Conservation (phyloP, 2,329 filamentous ascomycete genomes). For the Xylaria sp. region DNA sequence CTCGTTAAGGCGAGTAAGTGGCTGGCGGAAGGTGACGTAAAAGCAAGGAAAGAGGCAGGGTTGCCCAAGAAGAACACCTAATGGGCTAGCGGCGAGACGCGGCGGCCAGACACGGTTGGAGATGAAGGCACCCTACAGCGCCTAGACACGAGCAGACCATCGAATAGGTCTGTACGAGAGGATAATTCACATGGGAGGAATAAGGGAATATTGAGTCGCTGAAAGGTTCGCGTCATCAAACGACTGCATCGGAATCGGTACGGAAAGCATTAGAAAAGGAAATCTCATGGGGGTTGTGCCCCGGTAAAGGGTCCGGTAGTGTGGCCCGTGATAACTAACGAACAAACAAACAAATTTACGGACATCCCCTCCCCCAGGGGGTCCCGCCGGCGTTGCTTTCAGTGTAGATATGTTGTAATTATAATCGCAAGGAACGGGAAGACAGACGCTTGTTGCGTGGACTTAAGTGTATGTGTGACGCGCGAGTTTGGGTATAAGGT, state of each 20-base stretch:
- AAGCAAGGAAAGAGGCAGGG: slow-evolving; percentile 60
- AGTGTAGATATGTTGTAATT: too few species aligned
- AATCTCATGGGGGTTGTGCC: slow-evolving; percentile 1
- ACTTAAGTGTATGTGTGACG: too few species aligned
- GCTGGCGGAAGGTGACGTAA: slow-evolving; percentile 88
- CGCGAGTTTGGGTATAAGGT: too few species aligned
- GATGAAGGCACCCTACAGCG: too few species aligned
- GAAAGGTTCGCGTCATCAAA: slow-evolving; percentile 13
- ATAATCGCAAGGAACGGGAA: too few species aligned
- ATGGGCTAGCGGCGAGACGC: slow-evolving; percentile 20
- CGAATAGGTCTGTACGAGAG: slow-evolving; percentile 18
- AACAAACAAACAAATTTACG: too few species aligned
- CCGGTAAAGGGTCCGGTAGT: slow-evolving; percentile 9
- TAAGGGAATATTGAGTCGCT: slow-evolving; percentile 4
- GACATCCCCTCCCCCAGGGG: too few species aligned
- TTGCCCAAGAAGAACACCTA: slow-evolving; percentile 47
- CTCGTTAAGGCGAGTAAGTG: slow-evolving; percentile 90
- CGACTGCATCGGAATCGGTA: slow-evolving; percentile 23
- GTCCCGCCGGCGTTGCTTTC: too few species aligned
- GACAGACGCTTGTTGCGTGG: too few species aligned
- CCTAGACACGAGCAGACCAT: slow-evolving; percentile 1
- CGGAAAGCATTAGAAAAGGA: slow-evolving; percentile 18
- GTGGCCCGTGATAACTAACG: too few species aligned
- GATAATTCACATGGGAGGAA: slow-evolving; percentile 11
- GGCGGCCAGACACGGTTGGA: background rate